These are phyloP conservation scores for Epithemia pelagica DNA, from an alignment of 108 stramenopile genomes.

Conservation along the genomic window DNA sequence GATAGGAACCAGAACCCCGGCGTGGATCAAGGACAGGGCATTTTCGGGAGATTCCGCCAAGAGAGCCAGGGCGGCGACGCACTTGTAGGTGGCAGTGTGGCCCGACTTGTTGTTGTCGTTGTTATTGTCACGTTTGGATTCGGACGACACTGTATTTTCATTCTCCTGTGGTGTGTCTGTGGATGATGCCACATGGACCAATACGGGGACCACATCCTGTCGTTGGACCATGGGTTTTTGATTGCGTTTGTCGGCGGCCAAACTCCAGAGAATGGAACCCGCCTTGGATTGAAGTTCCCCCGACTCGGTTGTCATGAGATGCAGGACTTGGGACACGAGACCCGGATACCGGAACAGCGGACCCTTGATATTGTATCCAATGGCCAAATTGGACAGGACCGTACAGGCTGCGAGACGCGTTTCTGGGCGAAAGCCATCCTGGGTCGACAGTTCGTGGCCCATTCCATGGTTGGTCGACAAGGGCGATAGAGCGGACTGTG, in stretches of 20 bases:
- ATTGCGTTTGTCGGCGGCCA: slow-evolving; percentile 90
- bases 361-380: slow-evolving; percentile 90
- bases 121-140: too few species aligned
- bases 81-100: slow-evolving; percentile 73
- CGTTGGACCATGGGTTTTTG: slow-evolving; percentile 82
- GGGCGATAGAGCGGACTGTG: slow-evolving; percentile 47
- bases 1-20: slow-evolving; percentile 68
- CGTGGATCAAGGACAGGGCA: slow-evolving; percentile 69
- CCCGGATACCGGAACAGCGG: slow-evolving; percentile 88
- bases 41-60: slow-evolving; percentile 84
- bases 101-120: too few species aligned
- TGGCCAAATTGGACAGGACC: slow-evolving; percentile 80
- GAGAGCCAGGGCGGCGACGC: slow-evolving; percentile 81
- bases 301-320: slow-evolving; percentile 74
- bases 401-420: slow-evolving; percentile 85
- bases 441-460: too few species aligned
- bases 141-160: not conserved
- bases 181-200: slow-evolving; percentile 79
- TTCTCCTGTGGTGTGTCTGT: slow-evolving; percentile 72
- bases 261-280: slow-evolving; percentile 87
- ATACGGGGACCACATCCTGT: slow-evolving; percentile 78
- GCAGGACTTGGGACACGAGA: slow-evolving; percentile 77
- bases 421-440: slow-evolving; percentile 41
- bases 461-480: not conserved
- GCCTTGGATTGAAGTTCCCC: slow-evolving; percentile 86